Percentiles rank a stretch among this genome's conserved stretches.
phyloP scores from a whole-genome alignment of 148 eudicot genomes.

The Cornus florida region DNA sequence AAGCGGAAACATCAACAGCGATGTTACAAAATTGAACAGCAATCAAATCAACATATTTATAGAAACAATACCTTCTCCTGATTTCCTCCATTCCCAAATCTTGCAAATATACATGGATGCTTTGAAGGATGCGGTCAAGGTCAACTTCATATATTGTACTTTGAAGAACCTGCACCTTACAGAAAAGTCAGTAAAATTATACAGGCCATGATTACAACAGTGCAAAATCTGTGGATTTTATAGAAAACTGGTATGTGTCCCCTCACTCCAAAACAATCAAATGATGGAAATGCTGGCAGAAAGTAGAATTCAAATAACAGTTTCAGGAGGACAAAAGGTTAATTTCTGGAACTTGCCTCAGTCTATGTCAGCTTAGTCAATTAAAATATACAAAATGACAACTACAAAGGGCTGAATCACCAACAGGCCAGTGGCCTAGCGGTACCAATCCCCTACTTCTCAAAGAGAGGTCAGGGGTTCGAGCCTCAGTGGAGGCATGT shows the following conservation, averaged over 20 bases:
- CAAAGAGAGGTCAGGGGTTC: too few species aligned
- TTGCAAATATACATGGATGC: slow-evolving; percentile 93
- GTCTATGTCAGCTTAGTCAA: not conserved
- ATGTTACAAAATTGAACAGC: not conserved
- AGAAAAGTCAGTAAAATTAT: slow-evolving; percentile 10
- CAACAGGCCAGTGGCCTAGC: too few species aligned
- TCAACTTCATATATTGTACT: slow-evolving; percentile 90
- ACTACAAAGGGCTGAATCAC: not conserved
- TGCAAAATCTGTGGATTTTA: not conserved
- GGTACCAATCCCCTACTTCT: too few species aligned
- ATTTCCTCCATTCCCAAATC: slow-evolving; percentile 99
- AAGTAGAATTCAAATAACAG: not conserved
- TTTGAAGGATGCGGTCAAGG: slow-evolving; percentile 92
- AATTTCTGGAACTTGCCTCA: not conserved
- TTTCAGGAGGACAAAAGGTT: not conserved
- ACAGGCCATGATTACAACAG: not conserved
- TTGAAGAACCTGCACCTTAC: slow-evolving; percentile 79
- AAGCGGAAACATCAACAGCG: not conserved
- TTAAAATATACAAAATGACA: not conserved
- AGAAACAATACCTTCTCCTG: slow-evolving; percentile 68
- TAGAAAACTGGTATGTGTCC: not conserved
- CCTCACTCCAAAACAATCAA: not conserved
- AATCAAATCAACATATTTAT: not conserved
- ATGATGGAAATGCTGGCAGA: not conserved
- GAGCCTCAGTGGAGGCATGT: too few species aligned